These are phyloP conservation scores for Pulveroboletus ravenelii DNA, from an alignment of 768 basidiomycete species.

Conservation along the genomic window DNA sequence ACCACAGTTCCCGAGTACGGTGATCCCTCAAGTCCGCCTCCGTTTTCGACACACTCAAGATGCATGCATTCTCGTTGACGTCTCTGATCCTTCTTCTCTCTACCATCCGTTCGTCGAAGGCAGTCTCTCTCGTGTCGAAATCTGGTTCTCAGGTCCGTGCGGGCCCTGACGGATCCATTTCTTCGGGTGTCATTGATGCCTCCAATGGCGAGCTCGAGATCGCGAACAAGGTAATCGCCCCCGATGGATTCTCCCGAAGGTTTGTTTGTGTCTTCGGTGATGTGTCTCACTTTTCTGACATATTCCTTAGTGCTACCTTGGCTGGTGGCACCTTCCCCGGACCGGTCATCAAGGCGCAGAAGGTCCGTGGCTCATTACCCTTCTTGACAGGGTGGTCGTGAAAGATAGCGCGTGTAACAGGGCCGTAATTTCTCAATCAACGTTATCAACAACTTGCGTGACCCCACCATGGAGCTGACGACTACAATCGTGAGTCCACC, in stretches of 20 bases:
- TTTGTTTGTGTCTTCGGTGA: conserved; percentile 14
- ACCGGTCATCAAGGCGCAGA: conserved; percentile 42
- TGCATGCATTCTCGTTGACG: conserved; percentile 13
- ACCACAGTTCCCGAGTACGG: not conserved
- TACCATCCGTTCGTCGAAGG: conserved; percentile 8
- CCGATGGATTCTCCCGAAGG: conserved; percentile 46
- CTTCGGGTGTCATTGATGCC: conserved; percentile 21
- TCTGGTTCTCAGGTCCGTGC: conserved; percentile 1
- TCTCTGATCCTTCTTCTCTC: conserved; percentile 13
- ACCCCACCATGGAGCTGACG: conserved; percentile 31
- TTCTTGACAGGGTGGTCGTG: not conserved
- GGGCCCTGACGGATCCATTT: not conserved
- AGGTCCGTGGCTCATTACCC: conserved; percentile 22
- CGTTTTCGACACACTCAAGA: conserved; percentile 17
- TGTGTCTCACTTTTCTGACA: not conserved
- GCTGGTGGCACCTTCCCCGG: conserved; percentile 47
- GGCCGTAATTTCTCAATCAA: conserved; percentile 34
- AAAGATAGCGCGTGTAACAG: conserved; percentile 15
- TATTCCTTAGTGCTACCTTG: conserved; percentile 34
- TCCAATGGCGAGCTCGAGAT: conserved; percentile 33
- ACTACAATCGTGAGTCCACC: conserved; percentile 34
- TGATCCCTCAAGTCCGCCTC: conserved; percentile 13
- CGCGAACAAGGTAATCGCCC: conserved; percentile 40
- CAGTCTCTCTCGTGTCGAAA: conserved; percentile 15
- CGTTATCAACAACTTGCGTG: conserved; percentile 31